phyloP scores from a whole-genome alignment of 2,329 filamentous ascomycete genomes.

The Golovinomyces cichoracearum region DNA sequence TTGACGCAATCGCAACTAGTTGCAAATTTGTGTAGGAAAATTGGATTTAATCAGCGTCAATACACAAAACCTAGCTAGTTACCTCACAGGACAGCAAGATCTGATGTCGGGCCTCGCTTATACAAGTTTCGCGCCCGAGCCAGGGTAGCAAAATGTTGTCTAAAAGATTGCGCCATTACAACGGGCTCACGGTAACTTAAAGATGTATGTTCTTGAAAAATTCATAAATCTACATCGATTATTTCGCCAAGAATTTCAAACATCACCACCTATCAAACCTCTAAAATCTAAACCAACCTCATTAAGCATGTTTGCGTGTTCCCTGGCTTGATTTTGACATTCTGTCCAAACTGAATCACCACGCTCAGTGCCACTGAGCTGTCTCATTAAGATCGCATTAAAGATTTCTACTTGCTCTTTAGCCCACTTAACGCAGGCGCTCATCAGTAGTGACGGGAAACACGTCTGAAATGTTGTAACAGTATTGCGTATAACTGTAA shows the following conservation, averaged over 20 bases:
- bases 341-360: conserved; percentile 53
- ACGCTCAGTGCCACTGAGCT: conserved; percentile 62
- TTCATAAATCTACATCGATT: no score
- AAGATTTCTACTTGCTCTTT: conserved; percentile 84
- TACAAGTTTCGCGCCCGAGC: background rate
- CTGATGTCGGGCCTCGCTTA: conserved; percentile 1
- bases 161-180: no score
- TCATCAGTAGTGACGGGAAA: conserved; percentile 70
- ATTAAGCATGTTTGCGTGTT: conserved; percentile 52
- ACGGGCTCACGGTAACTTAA: no score
- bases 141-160: background rate
- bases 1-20: background rate
- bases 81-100: background rate
- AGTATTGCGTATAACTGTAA: conserved; percentile 80
- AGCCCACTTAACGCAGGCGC: conserved; percentile 93
- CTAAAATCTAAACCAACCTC: conserved; percentile 80
- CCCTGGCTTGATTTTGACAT: conserved; percentile 58
- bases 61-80: background rate
- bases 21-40: background rate
- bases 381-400: conserved; percentile 55
- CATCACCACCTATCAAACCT: conserved; percentile 46
- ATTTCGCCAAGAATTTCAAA: no score
- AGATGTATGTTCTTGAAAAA: no score
- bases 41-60: background rate
- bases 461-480: conserved; percentile 68